A percentile compares a stretch with the other conserved stretches of the same genome.
These are phyloP conservation scores for Microsporum canis DNA, from an alignment of 2,329 filamentous ascomycete species.

Conservation along the genomic window DNA sequence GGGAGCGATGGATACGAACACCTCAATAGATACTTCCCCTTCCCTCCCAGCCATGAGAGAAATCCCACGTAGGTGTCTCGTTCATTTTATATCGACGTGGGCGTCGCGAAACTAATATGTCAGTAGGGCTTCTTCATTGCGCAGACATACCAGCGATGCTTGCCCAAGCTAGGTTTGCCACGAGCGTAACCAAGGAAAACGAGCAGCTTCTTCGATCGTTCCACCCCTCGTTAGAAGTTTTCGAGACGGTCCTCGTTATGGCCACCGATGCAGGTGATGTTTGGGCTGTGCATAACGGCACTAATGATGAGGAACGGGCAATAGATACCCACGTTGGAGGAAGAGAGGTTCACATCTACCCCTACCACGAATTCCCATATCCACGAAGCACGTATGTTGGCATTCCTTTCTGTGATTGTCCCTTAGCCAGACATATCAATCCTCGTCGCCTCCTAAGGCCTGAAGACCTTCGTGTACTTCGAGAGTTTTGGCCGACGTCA, in stretches of 20 bases:
- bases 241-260: not conserved
- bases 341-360: constrained; percentile 5
- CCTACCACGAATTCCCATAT: not conserved
- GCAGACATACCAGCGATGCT: too few species aligned
- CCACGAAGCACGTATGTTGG: not conserved
- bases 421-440: not conserved
- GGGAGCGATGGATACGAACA: not conserved
- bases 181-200: not conserved
- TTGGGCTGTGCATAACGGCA: constrained; percentile 1
- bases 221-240: constrained; percentile 4
- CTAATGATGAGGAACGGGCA: not conserved
- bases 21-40: not conserved
- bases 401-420: too few species aligned
- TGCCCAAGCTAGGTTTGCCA: not conserved
- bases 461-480: not conserved
- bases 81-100: too few species aligned
- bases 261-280: constrained; percentile 1
- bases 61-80: not conserved
- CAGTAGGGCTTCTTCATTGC: too few species aligned
- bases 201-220: constrained; percentile 6
- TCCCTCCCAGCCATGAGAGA: not conserved
- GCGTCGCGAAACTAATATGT: too few species aligned
- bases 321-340: constrained; percentile 6
- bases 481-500: constrained; percentile 3
- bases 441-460: not conserved